Conservation (phyloP, 1,284 basidiomycete genomes). For the Ustilago curta region DNA sequence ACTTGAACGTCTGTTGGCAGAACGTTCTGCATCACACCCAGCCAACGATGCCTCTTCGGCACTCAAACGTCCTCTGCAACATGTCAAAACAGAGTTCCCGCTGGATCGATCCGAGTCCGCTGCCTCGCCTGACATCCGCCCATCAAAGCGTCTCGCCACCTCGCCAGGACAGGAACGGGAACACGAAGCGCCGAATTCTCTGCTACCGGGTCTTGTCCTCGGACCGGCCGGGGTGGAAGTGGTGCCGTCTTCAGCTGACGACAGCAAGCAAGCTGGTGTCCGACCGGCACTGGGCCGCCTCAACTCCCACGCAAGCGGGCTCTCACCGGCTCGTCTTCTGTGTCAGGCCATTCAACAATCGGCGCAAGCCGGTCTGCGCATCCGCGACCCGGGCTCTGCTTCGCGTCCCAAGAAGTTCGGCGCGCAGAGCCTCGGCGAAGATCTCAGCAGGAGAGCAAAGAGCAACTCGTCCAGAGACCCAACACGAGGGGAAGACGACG, state of each 20-base stretch:
- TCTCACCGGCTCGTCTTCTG: constrained; percentile 46
- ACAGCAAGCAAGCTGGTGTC: neutral
- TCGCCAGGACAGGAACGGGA: constrained; percentile 16
- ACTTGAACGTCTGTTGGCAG: constrained; percentile 29
- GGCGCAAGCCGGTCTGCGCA: constrained; percentile 40
- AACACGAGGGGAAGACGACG: neutral
- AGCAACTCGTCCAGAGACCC: constrained; percentile 10
- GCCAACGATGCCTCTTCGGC: constrained; percentile 6
- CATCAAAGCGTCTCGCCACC: constrained; percentile 24
- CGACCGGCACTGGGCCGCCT: constrained; percentile 33
- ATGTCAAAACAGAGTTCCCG: constrained; percentile 36
- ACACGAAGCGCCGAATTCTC: neutral
- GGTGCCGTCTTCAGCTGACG: constrained; percentile 4
- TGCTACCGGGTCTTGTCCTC: constrained; percentile 33
- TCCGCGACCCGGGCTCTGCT: constrained; percentile 39
- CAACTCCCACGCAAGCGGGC: constrained; percentile 46
- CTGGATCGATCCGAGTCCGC: constrained; percentile 24
- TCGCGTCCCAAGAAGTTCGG: constrained; percentile 13
- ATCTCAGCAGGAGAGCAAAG: constrained; percentile 24
- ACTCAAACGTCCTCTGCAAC: constrained; percentile 36
- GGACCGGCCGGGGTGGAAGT: constrained; percentile 39
- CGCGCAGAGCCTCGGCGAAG: constrained; percentile 31
- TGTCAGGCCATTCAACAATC: constrained; percentile 54
- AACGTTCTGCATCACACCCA: constrained; percentile 11
- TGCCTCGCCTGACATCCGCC: constrained; percentile 18